A percentile compares a stretch with the other conserved stretches of the same genome.
These are phyloP conservation scores for Termitomyces sp. DNA, from an alignment of 768 basidiomycete genomes.

Conservation along the genomic window DNA sequence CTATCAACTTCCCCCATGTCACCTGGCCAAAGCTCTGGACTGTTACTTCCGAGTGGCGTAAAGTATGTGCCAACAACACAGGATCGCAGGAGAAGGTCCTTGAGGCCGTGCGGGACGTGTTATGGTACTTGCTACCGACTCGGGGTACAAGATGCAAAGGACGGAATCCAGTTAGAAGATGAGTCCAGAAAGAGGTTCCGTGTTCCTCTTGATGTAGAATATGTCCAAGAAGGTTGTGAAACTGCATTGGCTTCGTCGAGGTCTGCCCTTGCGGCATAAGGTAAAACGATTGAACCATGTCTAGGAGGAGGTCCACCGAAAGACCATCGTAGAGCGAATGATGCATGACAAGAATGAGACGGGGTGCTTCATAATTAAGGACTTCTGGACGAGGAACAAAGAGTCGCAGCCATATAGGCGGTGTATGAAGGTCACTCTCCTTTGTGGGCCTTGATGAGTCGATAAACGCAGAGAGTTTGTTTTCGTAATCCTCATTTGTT, in stretches of 20 bases:
- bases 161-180: constrained; percentile 18
- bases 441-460: constrained; percentile 15
- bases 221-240: constrained; percentile 29
- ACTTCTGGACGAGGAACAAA: constrained; percentile 12
- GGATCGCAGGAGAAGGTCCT: constrained; percentile 9
- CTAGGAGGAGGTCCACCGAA: constrained; percentile 30
- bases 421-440: constrained; percentile 17
- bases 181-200: constrained; percentile 33
- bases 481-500: constrained; percentile 14
- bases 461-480: constrained; percentile 13
- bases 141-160: constrained; percentile 15
- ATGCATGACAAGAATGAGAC: constrained; percentile 36
- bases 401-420: constrained; percentile 26
- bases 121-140: not conserved
- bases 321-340: constrained; percentile 44
- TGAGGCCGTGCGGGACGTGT: constrained; percentile 6
- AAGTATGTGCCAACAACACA: constrained; percentile 9
- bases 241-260: constrained; percentile 24
- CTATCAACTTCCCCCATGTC: constrained; percentile 20
- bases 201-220: constrained; percentile 30
- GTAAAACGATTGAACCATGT: constrained; percentile 26
- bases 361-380: not conserved
- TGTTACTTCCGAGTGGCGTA: constrained; percentile 22
- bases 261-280: constrained; percentile 5
- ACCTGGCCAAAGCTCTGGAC: constrained; percentile 29